Conservation (phyloP, 208 protist genomes). For the Trypanosoma avium region DNA sequence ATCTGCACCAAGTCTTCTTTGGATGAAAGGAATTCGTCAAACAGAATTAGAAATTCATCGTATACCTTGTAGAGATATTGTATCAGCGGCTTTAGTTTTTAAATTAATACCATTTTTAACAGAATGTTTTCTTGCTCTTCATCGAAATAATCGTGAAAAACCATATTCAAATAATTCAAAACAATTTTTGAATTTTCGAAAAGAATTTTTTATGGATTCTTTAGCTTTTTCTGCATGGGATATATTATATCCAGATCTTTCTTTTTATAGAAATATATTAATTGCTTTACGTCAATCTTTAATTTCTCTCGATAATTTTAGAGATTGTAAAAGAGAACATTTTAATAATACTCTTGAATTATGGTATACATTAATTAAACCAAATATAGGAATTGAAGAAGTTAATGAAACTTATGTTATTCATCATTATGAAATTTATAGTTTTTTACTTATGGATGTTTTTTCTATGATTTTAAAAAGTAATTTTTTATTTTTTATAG, state of each 20-base stretch:
- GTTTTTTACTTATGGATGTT: conserved; percentile 57
- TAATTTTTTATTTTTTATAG: conserved; percentile 61
- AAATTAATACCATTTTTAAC: conserved; percentile 48
- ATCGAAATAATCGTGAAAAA: conserved; percentile 6
- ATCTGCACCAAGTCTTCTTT: conserved; percentile 33
- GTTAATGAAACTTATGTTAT: conserved; percentile 44
- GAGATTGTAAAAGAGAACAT: conserved; percentile 49
- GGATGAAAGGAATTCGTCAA: conserved; percentile 25
- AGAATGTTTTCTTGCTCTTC: conserved; percentile 38
- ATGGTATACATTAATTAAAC: conserved; percentile 75
- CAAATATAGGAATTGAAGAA: conserved; percentile 26
- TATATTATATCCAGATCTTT: conserved; percentile 39
- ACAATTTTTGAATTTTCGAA: conserved; percentile 5
- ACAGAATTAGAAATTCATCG: conserved; percentile 34
- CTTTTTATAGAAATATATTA: conserved; percentile 67
- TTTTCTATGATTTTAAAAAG: conserved; percentile 63
- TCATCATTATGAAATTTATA: conserved; percentile 71
- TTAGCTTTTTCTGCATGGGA: conserved; percentile 33
- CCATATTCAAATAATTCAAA: conserved; percentile 1
- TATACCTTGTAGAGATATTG: conserved; percentile 27
- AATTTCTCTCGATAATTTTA: conserved; percentile 57
- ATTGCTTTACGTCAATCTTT: conserved; percentile 57
- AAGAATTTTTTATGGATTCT: conserved; percentile 32
- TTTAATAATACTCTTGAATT: conserved; percentile 75
- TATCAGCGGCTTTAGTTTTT: conserved; percentile 31